Evolutionary conservation across 179 eudicot genomes (phyloP).

Genomic region (Spergularia azorica): DNA sequence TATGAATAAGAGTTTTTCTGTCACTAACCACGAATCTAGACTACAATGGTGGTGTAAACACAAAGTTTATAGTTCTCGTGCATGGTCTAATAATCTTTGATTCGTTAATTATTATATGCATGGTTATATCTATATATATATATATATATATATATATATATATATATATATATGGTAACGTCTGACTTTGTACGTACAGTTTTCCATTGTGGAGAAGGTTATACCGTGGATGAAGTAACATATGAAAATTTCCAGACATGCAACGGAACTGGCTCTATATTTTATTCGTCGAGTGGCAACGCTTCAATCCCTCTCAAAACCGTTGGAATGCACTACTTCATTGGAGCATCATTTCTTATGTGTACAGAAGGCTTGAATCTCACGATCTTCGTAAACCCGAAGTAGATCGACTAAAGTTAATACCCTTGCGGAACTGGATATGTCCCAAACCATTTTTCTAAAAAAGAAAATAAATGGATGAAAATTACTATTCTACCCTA

Average conservation of each 20-base stretch:
- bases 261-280: conserved; percentile 17
- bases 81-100: not conserved
- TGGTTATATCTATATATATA: too few relatives aligned
- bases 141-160: too few relatives aligned
- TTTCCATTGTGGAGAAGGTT: conserved; percentile 38
- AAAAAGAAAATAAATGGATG: too few relatives aligned
- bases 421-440: too few relatives aligned
- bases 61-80: not conserved
- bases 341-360: conserved; percentile 27
- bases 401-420: too few relatives aligned
- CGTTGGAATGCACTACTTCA: conserved; percentile 35
- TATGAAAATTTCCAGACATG: conserved; percentile 18
- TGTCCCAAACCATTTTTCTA: too few relatives aligned
- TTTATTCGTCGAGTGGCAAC: conserved; percentile 17
- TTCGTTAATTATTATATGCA: too few relatives aligned
- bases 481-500: too few relatives aligned
- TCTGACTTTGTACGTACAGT: conserved; percentile 11
- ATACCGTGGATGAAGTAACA: conserved; percentile 37
- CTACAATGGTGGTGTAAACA: not conserved
- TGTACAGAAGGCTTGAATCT: conserved; percentile 43
- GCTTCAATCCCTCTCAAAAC: conserved; percentile 30
- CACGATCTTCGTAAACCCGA: conserved; percentile 21
- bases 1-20: too few relatives aligned
- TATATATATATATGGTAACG: too few relatives aligned
- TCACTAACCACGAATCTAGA: too few relatives aligned